These are phyloP conservation scores for Nicotiana otophora DNA, from an alignment of 257 asterid genomes.

Conservation along the genomic window DNA sequence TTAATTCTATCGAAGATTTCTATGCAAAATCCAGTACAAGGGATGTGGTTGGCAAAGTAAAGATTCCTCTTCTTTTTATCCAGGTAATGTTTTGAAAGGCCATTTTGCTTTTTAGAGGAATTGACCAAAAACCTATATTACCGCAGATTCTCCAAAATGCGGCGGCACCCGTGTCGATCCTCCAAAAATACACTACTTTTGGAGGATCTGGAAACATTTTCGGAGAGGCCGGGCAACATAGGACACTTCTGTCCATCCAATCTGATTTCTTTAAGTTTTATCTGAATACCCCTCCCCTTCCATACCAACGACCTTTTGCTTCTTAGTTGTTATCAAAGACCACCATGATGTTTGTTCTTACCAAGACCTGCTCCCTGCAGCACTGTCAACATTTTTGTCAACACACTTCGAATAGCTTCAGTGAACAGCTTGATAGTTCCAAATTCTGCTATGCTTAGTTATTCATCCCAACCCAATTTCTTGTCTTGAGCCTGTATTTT, in stretches of 20 bases:
- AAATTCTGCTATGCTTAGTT: conserved; percentile 28
- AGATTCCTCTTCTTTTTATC: conserved; percentile 85
- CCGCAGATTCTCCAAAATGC: no score
- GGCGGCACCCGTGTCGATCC: no score
- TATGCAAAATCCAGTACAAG: conserved; percentile 82
- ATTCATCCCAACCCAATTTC: background rate
- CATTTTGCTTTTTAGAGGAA: background rate
- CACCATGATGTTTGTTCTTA: background rate
- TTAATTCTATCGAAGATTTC: conserved; percentile 57
- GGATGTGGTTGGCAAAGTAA: conserved; percentile 65
- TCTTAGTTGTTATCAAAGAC: background rate
- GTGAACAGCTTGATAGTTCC: background rate
- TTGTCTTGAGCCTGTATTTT: background rate
- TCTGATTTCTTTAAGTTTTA: background rate
- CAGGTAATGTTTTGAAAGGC: conserved; percentile 45
- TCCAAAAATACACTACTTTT: no score
- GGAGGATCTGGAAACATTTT: no score
- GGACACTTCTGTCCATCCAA: background rate
- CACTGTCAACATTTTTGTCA: background rate
- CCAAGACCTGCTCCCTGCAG: background rate
- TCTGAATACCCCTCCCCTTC: background rate
- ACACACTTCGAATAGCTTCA: background rate
- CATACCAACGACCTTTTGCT: background rate
- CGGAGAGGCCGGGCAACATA: no score
- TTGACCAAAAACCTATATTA: background rate